Conservation (phyloP, 225 moss, liverwort and hornwort genomes). For the Bryoerythrophyllum caledonicum region DNA sequence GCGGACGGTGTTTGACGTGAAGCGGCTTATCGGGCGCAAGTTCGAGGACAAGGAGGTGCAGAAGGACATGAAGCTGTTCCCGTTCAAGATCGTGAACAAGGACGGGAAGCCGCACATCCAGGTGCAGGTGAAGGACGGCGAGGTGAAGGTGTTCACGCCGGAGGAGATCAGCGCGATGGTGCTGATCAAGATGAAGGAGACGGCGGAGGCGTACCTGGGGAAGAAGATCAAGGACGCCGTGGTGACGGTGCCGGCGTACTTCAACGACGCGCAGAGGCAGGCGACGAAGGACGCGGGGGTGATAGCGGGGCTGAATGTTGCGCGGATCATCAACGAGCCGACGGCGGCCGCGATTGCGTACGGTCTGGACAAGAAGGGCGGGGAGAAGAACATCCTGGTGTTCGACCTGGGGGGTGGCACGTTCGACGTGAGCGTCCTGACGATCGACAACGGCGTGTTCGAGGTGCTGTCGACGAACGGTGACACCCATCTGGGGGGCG, state of each 20-base stretch:
- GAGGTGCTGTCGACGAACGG: conserved; percentile 41
- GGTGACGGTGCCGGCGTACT: conserved; percentile 44
- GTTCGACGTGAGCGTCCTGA: conserved; percentile 37
- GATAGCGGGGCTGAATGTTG: conserved; percentile 43
- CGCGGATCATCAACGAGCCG: conserved; percentile 46
- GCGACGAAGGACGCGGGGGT: conserved; percentile 44
- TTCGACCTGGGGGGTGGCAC: conserved; percentile 47
- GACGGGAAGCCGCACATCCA: conserved; percentile 43
- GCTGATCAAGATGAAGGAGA: conserved; percentile 46
- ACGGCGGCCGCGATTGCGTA: conserved; percentile 37
- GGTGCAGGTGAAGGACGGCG: conserved; percentile 46
- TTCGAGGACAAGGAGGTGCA: conserved; percentile 49
- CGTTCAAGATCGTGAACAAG: conserved; percentile 42
- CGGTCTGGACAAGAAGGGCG: conserved; percentile 45
- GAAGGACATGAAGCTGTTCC: conserved; percentile 44
- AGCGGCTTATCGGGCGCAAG: conserved; percentile 45
- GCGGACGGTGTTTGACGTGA: conserved; percentile 31
- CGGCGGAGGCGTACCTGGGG: conserved; percentile 42
- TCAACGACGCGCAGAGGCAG: conserved; percentile 45
- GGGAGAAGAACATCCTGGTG: conserved; percentile 45
- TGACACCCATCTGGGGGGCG: conserved; percentile 37
- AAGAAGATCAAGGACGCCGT: conserved; percentile 48
- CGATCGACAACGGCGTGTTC: conserved; percentile 42
- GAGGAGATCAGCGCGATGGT: conserved; percentile 50
- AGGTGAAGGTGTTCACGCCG: conserved; percentile 43